Evolutionary conservation across 306 rosid species (phyloP), one percentile per base, ranked within the genome.

Genomic region (Trifolium repens): DNA sequence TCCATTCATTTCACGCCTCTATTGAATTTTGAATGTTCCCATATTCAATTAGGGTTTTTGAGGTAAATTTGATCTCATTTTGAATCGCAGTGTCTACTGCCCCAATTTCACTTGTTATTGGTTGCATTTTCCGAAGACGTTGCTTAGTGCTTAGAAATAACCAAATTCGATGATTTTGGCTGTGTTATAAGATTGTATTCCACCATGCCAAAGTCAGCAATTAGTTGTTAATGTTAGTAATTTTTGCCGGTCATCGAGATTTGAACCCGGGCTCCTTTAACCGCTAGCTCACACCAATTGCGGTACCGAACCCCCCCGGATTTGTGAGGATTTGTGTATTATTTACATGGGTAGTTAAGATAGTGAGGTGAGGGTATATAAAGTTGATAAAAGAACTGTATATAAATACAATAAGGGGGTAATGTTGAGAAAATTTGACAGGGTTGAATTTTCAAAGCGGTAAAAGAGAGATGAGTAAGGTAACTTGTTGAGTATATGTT

Each of bases 391-490:
- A 74, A 76, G 61, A 42, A 82, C 78, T 77, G 62, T 77, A 58
- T 73, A 73, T 68, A 63, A 78, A 76, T 69, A 78, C 70, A 69
- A 74, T 64, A 32, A 67, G 74, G 79, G 52, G 16, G 52, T 46
- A 46, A 46, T 12, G 52, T 12, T 78, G 81, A 78, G 13, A 67
- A 73, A 59, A 55, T 75, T 87, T 82, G 80, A 80, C 81, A 24
- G 87, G 88, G 83, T 68, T 83, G 57, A 70, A 71, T 79, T 83
- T 78, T 86, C 78, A 77, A 78, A 85, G 89, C 73, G 84, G 86
- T 77, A 81, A 83, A 76, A 86, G 94, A 86, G 88, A 86, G 88
- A 80, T 81, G 88, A 80, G 84, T 90, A 75, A 94, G 99, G 99
- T 87, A 91, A 81, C 80, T 89, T 79, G 85, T 85, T 86, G 78